Conservation (phyloP, 2,329 filamentous ascomycete genomes). For the Xylogone sp. region DNA sequence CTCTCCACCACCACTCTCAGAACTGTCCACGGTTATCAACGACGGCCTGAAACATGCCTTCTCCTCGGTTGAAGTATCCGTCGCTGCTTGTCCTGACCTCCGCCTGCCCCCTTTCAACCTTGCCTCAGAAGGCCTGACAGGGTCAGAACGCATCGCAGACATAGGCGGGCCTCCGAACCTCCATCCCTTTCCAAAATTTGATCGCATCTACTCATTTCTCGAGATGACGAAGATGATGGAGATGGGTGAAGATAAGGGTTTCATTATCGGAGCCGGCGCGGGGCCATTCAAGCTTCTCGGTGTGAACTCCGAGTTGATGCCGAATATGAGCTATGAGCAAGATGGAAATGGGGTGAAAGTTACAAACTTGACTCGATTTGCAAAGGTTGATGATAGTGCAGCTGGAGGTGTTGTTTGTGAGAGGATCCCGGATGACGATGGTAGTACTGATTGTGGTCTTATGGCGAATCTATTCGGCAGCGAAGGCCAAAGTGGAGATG, state of each 20-base stretch:
- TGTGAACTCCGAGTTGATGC: conserved; percentile 38
- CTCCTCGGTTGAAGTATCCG: conserved; percentile 15
- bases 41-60: conserved; percentile 20
- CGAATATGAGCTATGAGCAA: conserved; percentile 31
- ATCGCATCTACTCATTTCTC: conserved; percentile 30
- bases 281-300: conserved; percentile 38
- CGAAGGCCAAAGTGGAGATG: conserved; percentile 27
- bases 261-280: conserved; percentile 38
- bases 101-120: conserved; percentile 33
- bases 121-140: conserved; percentile 35
- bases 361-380: conserved; percentile 26
- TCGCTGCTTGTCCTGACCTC: conserved; percentile 34
- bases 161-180: conserved; percentile 41
- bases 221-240: conserved; percentile 32
- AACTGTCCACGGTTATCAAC: conserved; percentile 17
- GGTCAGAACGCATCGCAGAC: conserved; percentile 36
- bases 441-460: conserved; percentile 30
- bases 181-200: conserved; percentile 30
- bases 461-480: conserved; percentile 41
- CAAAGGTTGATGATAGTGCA: conserved; percentile 16
- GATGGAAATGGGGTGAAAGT: conserved; percentile 11
- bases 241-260: conserved; percentile 28
- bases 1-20: conserved; percentile 23
- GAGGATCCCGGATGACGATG: conserved; percentile 14
- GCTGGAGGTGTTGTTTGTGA: conserved; percentile 17